Conservation (phyloP, 495 filamentous ascomycete species). For the Rusavskia elegans region DNA sequence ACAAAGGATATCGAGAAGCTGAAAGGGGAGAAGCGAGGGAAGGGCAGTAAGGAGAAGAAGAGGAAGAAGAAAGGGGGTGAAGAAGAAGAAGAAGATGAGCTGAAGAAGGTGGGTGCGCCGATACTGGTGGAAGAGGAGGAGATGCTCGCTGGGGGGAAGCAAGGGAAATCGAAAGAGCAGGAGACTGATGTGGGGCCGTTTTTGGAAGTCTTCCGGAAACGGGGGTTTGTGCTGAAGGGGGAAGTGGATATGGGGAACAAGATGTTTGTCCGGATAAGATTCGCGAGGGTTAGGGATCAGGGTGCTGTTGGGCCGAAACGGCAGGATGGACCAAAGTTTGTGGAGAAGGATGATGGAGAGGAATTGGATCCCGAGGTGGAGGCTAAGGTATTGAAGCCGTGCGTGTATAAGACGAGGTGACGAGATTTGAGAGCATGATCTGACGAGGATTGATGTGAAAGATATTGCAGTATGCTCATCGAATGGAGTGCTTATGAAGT, state of each 20-base stretch:
- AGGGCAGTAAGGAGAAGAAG: slow-evolving; percentile 19
- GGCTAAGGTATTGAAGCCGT: slow-evolving; percentile 71
- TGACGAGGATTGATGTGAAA: too few relatives aligned
- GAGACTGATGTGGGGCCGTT: slow-evolving; percentile 84
- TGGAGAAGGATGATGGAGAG: slow-evolving; percentile 24
- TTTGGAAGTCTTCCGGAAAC: slow-evolving; percentile 57
- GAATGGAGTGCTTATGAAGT: too few relatives aligned
- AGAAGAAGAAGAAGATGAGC: slow-evolving; percentile 23
- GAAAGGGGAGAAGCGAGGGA: slow-evolving; percentile 36
- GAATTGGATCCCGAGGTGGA: slow-evolving; percentile 34
- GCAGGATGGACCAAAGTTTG: slow-evolving; percentile 34
- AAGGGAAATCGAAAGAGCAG: slow-evolving; percentile 28
- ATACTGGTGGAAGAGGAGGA: slow-evolving; percentile 9
- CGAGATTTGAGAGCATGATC: too few relatives aligned
- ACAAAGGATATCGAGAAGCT: slow-evolving; percentile 36
- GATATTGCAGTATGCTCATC: too few relatives aligned
- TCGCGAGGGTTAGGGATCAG: slow-evolving; percentile 36
- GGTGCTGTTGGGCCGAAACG: slow-evolving; percentile 15
- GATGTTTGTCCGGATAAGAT: slow-evolving; percentile 96
- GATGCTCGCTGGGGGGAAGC: slow-evolving; percentile 36
- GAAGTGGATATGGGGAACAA: slow-evolving; percentile 72
- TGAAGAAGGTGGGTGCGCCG: slow-evolving; percentile 3
- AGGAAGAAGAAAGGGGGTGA: slow-evolving; percentile 21
- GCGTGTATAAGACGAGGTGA: slow-evolving; percentile 84
- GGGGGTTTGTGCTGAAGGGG: slow-evolving; percentile 59